Conservation (phyloP, 2,329 filamentous ascomycete species). For the Pestalotiopsis sp. region DNA sequence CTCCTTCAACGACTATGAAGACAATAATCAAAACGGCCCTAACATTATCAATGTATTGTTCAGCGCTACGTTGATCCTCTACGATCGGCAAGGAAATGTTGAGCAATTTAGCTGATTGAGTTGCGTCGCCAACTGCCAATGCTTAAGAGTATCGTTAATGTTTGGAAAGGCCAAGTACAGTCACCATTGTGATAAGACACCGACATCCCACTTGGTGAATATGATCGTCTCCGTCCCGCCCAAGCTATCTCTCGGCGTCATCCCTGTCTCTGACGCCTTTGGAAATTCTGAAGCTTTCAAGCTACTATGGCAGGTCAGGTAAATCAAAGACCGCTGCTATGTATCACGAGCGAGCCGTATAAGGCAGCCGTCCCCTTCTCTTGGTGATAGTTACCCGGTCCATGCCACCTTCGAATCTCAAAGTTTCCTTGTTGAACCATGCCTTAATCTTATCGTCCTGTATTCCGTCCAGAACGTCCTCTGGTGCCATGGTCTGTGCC, state of each 20-base stretch:
- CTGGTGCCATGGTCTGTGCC: slow-evolving; percentile 9
- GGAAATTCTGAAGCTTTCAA: background rate
- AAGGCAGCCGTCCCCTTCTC: background rate
- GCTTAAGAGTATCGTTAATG: background rate
- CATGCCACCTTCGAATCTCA: slow-evolving; percentile 10
- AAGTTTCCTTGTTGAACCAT: slow-evolving; percentile 8
- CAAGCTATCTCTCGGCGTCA: background rate
- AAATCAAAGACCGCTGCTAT: background rate
- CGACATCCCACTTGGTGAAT: background rate
- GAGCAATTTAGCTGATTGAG: background rate
- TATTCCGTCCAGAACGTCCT: slow-evolving; percentile 7
- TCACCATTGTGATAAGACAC: background rate
- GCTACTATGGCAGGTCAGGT: background rate
- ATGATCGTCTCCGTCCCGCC: background rate
- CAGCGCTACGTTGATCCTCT: background rate
- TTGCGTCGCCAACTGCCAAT: background rate
- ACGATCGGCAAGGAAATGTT: background rate
- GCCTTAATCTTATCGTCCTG: slow-evolving; percentile 5
- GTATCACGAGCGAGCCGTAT: background rate
- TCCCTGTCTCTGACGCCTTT: background rate
- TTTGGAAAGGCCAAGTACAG: background rate
- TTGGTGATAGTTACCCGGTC: slow-evolving; percentile 9
- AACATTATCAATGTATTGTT: background rate
- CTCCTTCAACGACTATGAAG: background rate
- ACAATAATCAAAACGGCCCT: background rate